phyloP scores from a whole-genome alignment of 345 rosid species.

The Eucalyptus shirleyi region DNA sequence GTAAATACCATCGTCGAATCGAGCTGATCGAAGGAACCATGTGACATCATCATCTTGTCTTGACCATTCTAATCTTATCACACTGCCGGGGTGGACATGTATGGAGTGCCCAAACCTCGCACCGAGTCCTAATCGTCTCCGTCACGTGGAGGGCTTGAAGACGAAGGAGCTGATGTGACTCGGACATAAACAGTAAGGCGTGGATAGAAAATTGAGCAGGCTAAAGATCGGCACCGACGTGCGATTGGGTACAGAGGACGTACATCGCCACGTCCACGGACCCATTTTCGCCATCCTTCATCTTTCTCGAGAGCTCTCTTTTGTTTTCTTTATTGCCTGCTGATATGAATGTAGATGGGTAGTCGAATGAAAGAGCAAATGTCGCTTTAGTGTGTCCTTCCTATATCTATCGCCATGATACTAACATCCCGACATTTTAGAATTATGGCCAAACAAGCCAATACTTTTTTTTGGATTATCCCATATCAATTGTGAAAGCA shows the following conservation, averaged over 20 bases:
- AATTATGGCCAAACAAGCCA: neutral
- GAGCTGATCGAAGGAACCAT: neutral
- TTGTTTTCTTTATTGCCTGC: neutral
- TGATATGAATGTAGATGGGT: neutral
- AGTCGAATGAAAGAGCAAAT: neutral
- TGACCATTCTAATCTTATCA: neutral
- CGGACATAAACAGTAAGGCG: neutral
- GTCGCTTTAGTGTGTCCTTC: neutral
- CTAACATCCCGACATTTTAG: neutral
- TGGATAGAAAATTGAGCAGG: neutral
- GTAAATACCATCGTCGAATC: neutral
- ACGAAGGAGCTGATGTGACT: neutral
- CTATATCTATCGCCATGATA: neutral
- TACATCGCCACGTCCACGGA: neutral
- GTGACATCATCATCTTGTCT: neutral
- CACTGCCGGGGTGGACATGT: neutral
- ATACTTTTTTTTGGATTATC: neutral
- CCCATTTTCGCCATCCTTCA: neutral
- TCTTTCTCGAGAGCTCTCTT: neutral
- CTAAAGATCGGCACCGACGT: neutral
- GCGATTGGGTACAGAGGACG: neutral
- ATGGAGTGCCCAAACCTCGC: neutral
- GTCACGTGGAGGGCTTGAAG: neutral
- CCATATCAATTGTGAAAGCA: too few species aligned
- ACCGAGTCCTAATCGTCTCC: neutral